A percentile compares a stretch with the other conserved stretches of the same genome.
Conservation (phyloP, 768 basidiomycete species). For the Hirschioporus abietinus region DNA sequence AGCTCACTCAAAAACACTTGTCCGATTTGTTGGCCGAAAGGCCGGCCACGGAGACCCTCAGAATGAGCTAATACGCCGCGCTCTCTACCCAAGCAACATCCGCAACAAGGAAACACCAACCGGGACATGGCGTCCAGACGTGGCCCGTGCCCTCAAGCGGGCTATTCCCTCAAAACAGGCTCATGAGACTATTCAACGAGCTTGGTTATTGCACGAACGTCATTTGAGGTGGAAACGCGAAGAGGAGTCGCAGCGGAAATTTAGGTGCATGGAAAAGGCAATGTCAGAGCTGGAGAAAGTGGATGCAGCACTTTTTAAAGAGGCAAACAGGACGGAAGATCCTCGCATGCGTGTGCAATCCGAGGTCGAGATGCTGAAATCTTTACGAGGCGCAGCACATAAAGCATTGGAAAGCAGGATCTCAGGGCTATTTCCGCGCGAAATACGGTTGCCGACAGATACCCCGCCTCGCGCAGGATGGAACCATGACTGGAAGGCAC, state of each 20-base stretch:
- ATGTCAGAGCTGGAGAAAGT: slow-evolving; percentile 74
- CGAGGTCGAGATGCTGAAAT: slow-evolving; percentile 57
- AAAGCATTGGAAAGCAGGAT: slow-evolving; percentile 71
- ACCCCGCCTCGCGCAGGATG: slow-evolving; percentile 78
- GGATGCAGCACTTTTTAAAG: slow-evolving; percentile 55
- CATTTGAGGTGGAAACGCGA: slow-evolving; percentile 66
- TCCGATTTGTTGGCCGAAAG: slow-evolving; percentile 32
- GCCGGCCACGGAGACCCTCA: slow-evolving; percentile 51
- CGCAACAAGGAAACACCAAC: slow-evolving; percentile 68
- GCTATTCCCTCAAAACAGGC: slow-evolving; percentile 89
- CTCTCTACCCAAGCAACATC: slow-evolving; percentile 75
- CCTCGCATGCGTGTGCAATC: slow-evolving; percentile 54
- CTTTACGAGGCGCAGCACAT: slow-evolving; percentile 58
- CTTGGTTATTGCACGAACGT: slow-evolving; percentile 79
- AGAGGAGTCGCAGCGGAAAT: slow-evolving; percentile 70
- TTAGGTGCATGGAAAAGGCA: slow-evolving; percentile 73
- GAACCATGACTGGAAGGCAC: slow-evolving; percentile 73
- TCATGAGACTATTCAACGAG: slow-evolving; percentile 88
- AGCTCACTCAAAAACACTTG: slow-evolving; percentile 19
- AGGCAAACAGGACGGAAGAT: slow-evolving; percentile 72
- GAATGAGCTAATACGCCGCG: slow-evolving; percentile 69
- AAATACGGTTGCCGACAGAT: slow-evolving; percentile 80
- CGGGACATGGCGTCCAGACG: slow-evolving; percentile 81
- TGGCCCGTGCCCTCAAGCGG: slow-evolving; percentile 65
- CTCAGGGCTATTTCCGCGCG: slow-evolving; percentile 82